Percentiles rank a stretch among this genome's conserved stretches.
phyloP scores from a whole-genome alignment of 208 protist species.

The Trypanosoma scelopori region DNA sequence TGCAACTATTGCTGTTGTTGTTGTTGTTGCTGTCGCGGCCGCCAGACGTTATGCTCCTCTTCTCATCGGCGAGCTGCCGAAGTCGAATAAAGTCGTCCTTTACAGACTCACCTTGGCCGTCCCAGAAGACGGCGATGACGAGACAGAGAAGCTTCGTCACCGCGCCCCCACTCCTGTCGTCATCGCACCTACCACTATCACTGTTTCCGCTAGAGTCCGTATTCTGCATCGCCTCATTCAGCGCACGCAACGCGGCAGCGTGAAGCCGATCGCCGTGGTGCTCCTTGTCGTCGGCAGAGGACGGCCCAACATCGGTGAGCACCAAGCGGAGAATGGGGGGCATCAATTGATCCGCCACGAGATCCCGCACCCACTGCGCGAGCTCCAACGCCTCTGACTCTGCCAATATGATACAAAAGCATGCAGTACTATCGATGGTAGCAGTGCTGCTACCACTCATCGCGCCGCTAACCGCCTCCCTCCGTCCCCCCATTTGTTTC shows the following conservation, averaged over 20 bases:
- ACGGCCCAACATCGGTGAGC: slow-evolving; percentile 3
- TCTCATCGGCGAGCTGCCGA: slow-evolving; percentile 43
- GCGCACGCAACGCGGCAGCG: not conserved
- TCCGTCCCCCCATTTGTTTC: too few species aligned
- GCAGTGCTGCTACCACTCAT: not conserved
- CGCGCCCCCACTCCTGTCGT: not conserved
- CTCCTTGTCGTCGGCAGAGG: not conserved
- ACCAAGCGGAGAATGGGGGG: slow-evolving; percentile 8
- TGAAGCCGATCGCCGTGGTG: slow-evolving; percentile 2
- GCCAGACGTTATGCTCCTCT: not conserved
- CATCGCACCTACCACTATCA: not conserved
- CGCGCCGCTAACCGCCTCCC: not conserved
- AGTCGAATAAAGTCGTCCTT: slow-evolving; percentile 63
- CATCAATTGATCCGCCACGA: slow-evolving; percentile 3
- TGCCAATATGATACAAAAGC: slow-evolving; percentile 23
- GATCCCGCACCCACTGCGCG: slow-evolving; percentile 20
- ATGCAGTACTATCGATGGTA: not conserved
- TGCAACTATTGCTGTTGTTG: not conserved
- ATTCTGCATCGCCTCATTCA: slow-evolving; percentile 3
- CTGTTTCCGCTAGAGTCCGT: not conserved
- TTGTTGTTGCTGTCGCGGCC: too few species aligned
- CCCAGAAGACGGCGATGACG: slow-evolving; percentile 69
- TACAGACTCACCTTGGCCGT: slow-evolving; percentile 53
- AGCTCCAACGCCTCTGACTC: slow-evolving; percentile 21
- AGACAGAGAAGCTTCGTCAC: slow-evolving; percentile 35